These are phyloP conservation scores for Colletotrichum sp. DNA, from an alignment of 2,329 filamentous ascomycete genomes.

Conservation along the genomic window DNA sequence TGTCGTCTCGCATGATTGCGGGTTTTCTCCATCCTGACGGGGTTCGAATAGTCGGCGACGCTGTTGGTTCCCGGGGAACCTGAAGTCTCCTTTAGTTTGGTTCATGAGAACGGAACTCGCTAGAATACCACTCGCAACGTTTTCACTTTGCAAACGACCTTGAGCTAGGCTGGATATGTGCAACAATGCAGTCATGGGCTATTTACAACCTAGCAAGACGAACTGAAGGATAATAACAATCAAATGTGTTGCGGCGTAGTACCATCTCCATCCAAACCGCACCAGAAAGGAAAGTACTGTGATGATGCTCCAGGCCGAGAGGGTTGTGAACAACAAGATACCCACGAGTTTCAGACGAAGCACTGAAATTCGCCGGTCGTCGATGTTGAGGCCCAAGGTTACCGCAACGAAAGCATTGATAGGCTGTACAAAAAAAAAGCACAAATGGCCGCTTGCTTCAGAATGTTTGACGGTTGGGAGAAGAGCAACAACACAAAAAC, in stretches of 20 bases:
- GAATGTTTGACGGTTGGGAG: accelerated
- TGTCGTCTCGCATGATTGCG: background rate
- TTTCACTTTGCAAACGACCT: too few species aligned
- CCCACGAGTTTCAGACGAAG: background rate
- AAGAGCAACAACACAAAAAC: background rate
- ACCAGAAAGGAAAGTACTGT: background rate
- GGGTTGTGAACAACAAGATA: background rate
- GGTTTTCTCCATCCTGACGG: background rate
- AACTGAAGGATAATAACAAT: background rate
- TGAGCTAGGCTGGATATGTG: too few species aligned
- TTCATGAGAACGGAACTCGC: too few species aligned
- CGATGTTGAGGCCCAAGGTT: background rate
- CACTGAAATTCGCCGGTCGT: background rate
- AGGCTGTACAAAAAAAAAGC: background rate
- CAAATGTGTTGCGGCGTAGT: accelerated
- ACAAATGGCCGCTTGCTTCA: background rate
- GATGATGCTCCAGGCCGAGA: background rate
- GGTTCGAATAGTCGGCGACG: background rate
- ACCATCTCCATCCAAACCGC: background rate
- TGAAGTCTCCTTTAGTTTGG: background rate
- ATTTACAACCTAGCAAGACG: background rate
- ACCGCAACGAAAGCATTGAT: background rate
- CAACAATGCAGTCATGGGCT: too few species aligned
- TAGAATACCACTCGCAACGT: too few species aligned
- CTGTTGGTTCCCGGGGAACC: background rate